These are phyloP conservation scores for Cunninghamia lanceolata DNA, from an alignment of 75 land plant species.

Conservation along the genomic window DNA sequence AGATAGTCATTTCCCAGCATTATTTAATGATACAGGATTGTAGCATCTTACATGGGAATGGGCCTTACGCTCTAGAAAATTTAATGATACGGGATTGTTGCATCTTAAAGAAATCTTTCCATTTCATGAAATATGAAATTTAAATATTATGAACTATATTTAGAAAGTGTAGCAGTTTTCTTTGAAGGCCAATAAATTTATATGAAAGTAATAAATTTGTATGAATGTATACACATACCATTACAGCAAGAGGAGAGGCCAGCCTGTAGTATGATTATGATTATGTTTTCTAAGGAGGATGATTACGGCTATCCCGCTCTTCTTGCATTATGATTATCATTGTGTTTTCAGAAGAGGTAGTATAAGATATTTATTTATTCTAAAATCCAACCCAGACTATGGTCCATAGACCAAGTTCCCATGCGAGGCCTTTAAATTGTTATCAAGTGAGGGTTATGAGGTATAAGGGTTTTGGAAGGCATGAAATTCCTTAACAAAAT, in stretches of 20 bases:
- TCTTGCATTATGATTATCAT: not conserved
- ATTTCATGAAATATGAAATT: not conserved
- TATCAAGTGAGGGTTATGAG: not conserved
- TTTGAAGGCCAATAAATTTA: not conserved
- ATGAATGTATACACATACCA: not conserved
- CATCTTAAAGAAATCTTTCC: not conserved
- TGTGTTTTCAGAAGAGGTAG: not conserved
- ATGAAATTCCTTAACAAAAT: not conserved
- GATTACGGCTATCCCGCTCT: not conserved
- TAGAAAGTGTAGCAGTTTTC: not conserved
- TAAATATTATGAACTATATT: not conserved
- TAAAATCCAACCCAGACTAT: not conserved
- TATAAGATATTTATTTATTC: no score
- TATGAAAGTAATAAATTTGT: no score
- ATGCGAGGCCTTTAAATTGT: not conserved
- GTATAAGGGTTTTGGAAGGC: not conserved
- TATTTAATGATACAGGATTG: not conserved
- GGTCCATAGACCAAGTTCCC: not conserved
- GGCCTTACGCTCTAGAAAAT: not conserved
- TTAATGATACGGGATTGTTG: not conserved
- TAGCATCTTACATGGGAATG: not conserved
- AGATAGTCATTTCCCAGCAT: not conserved
- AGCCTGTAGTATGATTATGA: not conserved
- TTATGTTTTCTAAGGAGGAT: not conserved
- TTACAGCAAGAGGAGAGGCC: not conserved